Percentiles rank a stretch among this genome's conserved stretches.
These are phyloP conservation scores for Sanghuangporus weigelae DNA, from an alignment of 1,284 basidiomycete species.

Conservation along the genomic window DNA sequence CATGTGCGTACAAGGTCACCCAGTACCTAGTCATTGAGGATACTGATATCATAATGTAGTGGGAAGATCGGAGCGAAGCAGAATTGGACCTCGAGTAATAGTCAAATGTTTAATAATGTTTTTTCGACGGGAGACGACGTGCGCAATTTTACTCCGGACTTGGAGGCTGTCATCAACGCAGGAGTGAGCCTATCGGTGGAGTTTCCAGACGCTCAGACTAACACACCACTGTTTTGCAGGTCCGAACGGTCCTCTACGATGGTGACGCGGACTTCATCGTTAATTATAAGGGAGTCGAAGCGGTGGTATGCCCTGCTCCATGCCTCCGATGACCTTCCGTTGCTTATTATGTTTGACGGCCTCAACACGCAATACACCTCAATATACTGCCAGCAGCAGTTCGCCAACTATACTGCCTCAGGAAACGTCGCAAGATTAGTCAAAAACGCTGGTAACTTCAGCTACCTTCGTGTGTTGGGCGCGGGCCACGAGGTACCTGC, in stretches of 20 bases:
- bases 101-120: conserved; percentile 49
- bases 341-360: conserved; percentile 22
- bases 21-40: neutral
- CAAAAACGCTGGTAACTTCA: conserved; percentile 59
- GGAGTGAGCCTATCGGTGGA: conserved; percentile 35
- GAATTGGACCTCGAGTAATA: conserved; percentile 41
- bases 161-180: conserved; percentile 55
- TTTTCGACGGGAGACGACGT: conserved; percentile 59
- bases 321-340: conserved; percentile 20
- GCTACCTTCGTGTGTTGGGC: conserved; percentile 50
- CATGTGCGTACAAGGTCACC: conserved; percentile 15
- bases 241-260: conserved; percentile 16
- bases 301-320: conserved; percentile 40
- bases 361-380: conserved; percentile 37
- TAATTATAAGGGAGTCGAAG: conserved; percentile 56
- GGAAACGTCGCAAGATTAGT: conserved; percentile 45
- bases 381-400: conserved; percentile 34
- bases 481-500: conserved; percentile 50
- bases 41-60: neutral
- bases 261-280: conserved; percentile 46
- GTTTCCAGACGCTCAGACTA: neutral
- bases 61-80: conserved; percentile 45
- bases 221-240: neutral
- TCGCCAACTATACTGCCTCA: conserved; percentile 44
- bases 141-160: conserved; percentile 47